Evolutionary conservation across 495 filamentous ascomycete species (phyloP), one percentile per base, ranked within the genome.

Genomic region (Neurospora sp.): DNA sequence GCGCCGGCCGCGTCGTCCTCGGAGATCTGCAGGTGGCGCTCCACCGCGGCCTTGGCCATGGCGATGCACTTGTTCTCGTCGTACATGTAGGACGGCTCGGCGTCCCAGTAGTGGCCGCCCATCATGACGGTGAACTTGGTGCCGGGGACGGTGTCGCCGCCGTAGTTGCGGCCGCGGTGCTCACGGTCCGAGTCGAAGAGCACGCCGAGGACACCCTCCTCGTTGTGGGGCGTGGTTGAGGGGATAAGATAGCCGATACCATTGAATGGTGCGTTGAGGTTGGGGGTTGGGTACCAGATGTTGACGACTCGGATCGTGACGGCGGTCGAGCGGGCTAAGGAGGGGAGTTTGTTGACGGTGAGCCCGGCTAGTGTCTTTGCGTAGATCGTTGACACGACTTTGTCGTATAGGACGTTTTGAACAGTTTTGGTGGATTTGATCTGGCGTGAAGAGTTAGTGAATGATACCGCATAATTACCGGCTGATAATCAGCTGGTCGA

Each of bases 81-180:
- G 0, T 92, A 92, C 59, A 85, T 84, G 46, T 84, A 83, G 35
- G 86, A 82, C 0, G 77, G 66, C 16, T 82, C 79, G 53, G 80
- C 85, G 75, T 93, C 88, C 95, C 94, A 98, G 84, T 91, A 94
- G 82, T 98, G 95, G 7, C 96, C 96, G 69, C 96, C 96, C 31
- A 98, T 81, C 92, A 99, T 97, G 70, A 98, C 92, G 16, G 95
- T 98, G 40, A 99, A 79, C 78, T 97, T 97, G 18, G 93, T 97
- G 40, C 93, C 93, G 0, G 81, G 79, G 35, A 83, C 80, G 66
- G 90, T 88, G 76, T 88, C 86, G 16, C 82, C 85, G 69, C 78
- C 77, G n/a, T 81, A 73, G 59, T 75, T 72, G 75, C 73, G 38
- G 48, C 59, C 70, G 46, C 85, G 69, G 73, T 46, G 22, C 27